Conservation (phyloP, 2,329 filamentous ascomycete genomes). For the Epichloe coenophiala region DNA sequence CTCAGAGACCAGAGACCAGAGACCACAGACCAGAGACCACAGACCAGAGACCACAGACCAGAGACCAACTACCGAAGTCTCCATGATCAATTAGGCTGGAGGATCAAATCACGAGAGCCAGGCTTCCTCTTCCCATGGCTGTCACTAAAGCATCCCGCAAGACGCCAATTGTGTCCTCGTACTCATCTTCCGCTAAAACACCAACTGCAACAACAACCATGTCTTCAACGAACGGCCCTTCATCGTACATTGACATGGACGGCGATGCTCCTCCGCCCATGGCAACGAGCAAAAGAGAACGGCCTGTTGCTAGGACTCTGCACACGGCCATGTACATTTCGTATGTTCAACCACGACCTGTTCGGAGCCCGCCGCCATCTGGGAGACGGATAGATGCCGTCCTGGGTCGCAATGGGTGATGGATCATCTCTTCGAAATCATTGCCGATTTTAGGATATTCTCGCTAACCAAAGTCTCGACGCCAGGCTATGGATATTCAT, state of each 20-base stretch:
- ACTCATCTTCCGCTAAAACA: neutral
- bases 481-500: constrained; percentile 64
- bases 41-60: too few relatives aligned
- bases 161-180: neutral
- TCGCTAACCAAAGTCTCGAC: neutral
- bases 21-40: too few relatives aligned
- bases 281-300: constrained; percentile 6
- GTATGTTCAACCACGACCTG: constrained; percentile 10
- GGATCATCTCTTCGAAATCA: neutral
- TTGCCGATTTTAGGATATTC: neutral
- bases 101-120: neutral
- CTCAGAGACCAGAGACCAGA: too few relatives aligned
- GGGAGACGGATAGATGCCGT: neutral
- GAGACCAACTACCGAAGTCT: too few relatives aligned
- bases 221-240: neutral
- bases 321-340: constrained; percentile 22
- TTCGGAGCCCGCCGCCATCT: neutral
- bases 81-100: too few relatives aligned
- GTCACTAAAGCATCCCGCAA: neutral
- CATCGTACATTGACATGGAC: constrained; percentile 2
- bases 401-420: neutral
- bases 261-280: constrained; percentile 13
- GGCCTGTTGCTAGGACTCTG: constrained; percentile 8
- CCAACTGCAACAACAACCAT: neutral
- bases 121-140: neutral